Evolutionary conservation across 805 yeast genomes (phyloP).

Genomic region (Pichia cephalocereana): DNA sequence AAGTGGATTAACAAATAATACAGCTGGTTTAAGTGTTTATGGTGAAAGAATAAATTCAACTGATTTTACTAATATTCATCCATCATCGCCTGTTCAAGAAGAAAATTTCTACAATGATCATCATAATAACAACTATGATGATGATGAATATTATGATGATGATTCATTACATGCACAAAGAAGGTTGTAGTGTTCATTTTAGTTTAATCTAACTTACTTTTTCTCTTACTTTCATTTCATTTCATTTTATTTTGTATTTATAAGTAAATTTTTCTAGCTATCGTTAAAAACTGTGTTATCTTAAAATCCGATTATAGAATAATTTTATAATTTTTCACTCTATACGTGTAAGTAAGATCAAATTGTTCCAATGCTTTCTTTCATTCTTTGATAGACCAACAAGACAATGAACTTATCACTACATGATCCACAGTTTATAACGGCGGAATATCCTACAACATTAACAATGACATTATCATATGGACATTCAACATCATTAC

Average conservation of each 20-base stretch:
- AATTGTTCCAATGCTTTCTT: too few relatives aligned
- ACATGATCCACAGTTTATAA: slow-evolving; percentile 83
- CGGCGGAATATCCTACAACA: slow-evolving; percentile 85
- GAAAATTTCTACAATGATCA: not conserved
- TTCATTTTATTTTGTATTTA: too few relatives aligned
- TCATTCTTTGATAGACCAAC: too few relatives aligned
- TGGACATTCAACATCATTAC: slow-evolving; percentile 59
- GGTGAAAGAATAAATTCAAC: slow-evolving; percentile 5
- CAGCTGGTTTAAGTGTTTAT: slow-evolving; percentile 5
- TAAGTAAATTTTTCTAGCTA: too few relatives aligned
- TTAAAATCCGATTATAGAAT: not conserved
- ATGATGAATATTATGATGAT: not conserved
- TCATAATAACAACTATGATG: not conserved
- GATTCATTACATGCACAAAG: not conserved
- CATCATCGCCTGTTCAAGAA: not conserved
- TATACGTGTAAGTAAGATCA: too few relatives aligned
- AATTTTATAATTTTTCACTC: too few relatives aligned
- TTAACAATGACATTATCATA: slow-evolving; percentile 61
- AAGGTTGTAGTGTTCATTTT: not conserved
- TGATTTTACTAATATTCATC: not conserved
- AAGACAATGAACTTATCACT: slow-evolving; percentile 62
- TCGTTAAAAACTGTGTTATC: too few relatives aligned
- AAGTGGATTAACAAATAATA: slow-evolving; percentile 1
- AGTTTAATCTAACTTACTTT: too few relatives aligned
- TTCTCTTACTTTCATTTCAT: too few relatives aligned